Percentiles rank a stretch among this genome's conserved stretches.
phyloP scores from a whole-genome alignment of 1,284 basidiomycete species.

The Microbotryomycetes sp. region DNA sequence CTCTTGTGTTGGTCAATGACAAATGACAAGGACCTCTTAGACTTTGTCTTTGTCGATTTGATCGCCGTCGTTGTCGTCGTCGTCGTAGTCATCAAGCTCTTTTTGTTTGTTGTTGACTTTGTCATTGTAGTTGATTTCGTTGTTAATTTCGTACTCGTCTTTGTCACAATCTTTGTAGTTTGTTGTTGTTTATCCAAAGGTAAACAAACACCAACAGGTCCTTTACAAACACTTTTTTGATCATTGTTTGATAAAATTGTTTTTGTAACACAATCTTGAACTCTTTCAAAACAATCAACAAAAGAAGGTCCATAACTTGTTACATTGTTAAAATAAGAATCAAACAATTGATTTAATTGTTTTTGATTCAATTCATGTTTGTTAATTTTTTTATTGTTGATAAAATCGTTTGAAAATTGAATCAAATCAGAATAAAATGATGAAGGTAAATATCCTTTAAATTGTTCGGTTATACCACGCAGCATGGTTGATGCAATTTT shows the following conservation, averaged over 20 bases:
- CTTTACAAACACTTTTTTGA: slow-evolving; percentile 30
- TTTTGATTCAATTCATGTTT: slow-evolving; percentile 26
- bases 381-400: slow-evolving; percentile 24
- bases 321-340: slow-evolving; percentile 34
- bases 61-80: neutral
- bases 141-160: neutral
- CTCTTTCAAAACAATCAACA: slow-evolving; percentile 32
- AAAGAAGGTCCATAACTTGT: slow-evolving; percentile 34
- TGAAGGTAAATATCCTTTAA: slow-evolving; percentile 33
- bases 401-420: slow-evolving; percentile 15
- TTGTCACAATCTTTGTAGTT: neutral
- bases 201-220: slow-evolving; percentile 29
- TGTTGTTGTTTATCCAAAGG: slow-evolving; percentile 5
- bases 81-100: neutral
- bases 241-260: slow-evolving; percentile 24
- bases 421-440: slow-evolving; percentile 36
- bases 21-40: no score
- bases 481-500: slow-evolving; percentile 27
- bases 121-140: neutral
- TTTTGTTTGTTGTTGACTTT: neutral
- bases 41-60: no score
- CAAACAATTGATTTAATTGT: slow-evolving; percentile 21
- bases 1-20: no score
- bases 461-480: slow-evolving; percentile 30
- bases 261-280: slow-evolving; percentile 32